These are phyloP conservation scores for Candida glucosophila DNA, from an alignment of 1,139 yeast species.

Conservation along the genomic window DNA sequence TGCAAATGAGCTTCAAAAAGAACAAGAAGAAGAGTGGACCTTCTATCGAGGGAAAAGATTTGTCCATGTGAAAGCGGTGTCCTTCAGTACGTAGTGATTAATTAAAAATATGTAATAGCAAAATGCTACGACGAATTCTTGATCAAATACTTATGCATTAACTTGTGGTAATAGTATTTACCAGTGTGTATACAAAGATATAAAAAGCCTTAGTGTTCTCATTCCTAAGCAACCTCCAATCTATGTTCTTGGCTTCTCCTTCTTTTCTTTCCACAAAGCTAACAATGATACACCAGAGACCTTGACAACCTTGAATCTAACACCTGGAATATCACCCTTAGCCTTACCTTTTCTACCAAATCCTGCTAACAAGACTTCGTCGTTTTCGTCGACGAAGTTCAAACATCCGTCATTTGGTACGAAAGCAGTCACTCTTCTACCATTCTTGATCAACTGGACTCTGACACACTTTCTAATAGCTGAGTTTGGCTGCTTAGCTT, in stretches of 20 bases:
- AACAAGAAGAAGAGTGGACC: constrained; percentile 60
- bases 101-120: background rate
- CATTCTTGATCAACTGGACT: constrained; percentile 99
- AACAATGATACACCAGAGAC: constrained; percentile 99
- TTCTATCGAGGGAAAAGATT: constrained; percentile 70
- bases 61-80: constrained; percentile 27
- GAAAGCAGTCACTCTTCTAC: constrained; percentile 99
- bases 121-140: background rate
- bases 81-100: background rate
- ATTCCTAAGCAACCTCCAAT: background rate
- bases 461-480: constrained; percentile 99
- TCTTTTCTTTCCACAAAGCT: constrained; percentile 99
- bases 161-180: too few relatives aligned
- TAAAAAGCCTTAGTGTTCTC: background rate
- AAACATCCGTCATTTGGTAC: constrained; percentile 99
- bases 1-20: constrained; percentile 37
- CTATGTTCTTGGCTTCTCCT: constrained; percentile 99
- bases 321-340: constrained; percentile 99
- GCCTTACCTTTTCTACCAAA: constrained; percentile 99
- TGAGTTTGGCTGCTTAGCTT: constrained; percentile 99
- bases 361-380: constrained; percentile 98
- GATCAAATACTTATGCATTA: too few relatives aligned
- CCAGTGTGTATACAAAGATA: constrained; percentile 1
- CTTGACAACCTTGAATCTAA: constrained; percentile 99
- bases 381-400: constrained; percentile 99